Conservation (phyloP, 2,329 filamentous ascomycete species). For the Claviceps spartinae region DNA sequence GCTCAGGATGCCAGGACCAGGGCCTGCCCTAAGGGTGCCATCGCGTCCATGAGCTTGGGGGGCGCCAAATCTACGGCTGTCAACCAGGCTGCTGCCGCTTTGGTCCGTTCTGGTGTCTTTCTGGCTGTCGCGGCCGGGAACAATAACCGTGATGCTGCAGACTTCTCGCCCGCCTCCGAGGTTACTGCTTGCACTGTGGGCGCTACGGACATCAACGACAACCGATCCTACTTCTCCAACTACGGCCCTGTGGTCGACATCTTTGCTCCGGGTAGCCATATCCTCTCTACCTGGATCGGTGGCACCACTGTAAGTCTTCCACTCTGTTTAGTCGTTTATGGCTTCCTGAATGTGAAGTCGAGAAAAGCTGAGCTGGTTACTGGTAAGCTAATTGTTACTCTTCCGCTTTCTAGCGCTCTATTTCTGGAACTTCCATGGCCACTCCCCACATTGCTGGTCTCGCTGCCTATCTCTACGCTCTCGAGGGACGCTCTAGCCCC, state of each 20-base stretch:
- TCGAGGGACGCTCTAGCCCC: slow-evolving; percentile 15
- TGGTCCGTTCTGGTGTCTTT: slow-evolving; percentile 34
- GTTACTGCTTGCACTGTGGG: slow-evolving; percentile 39
- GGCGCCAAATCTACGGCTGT: slow-evolving; percentile 30
- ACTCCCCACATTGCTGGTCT: slow-evolving; percentile 29
- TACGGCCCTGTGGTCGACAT: slow-evolving; percentile 35
- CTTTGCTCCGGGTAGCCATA: slow-evolving; percentile 33
- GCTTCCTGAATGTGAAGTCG: background rate
- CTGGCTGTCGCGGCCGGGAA: slow-evolving; percentile 45
- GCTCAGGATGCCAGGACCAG: slow-evolving; percentile 13
- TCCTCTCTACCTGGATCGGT: slow-evolving; percentile 35
- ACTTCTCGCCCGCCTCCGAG: slow-evolving; percentile 35
- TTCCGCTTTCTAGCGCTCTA: slow-evolving; percentile 12
- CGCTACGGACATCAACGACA: slow-evolving; percentile 27
- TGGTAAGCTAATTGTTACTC: background rate
- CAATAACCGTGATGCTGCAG: slow-evolving; percentile 26
- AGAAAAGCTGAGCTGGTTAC: background rate
- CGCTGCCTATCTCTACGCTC: slow-evolving; percentile 30
- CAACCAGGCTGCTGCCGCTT: slow-evolving; percentile 35
- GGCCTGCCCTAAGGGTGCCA: slow-evolving; percentile 29
- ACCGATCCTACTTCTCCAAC: slow-evolving; percentile 36
- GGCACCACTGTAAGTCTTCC: slow-evolving; percentile 16
- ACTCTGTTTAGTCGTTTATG: too few species aligned
- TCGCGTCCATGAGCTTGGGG: slow-evolving; percentile 45
- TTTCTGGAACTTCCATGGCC: slow-evolving; percentile 34